Evolutionary conservation across 176 grass and related monocot genomes (phyloP), one percentile per base, ranked within the genome.

Genomic region (Chloris gayana): DNA sequence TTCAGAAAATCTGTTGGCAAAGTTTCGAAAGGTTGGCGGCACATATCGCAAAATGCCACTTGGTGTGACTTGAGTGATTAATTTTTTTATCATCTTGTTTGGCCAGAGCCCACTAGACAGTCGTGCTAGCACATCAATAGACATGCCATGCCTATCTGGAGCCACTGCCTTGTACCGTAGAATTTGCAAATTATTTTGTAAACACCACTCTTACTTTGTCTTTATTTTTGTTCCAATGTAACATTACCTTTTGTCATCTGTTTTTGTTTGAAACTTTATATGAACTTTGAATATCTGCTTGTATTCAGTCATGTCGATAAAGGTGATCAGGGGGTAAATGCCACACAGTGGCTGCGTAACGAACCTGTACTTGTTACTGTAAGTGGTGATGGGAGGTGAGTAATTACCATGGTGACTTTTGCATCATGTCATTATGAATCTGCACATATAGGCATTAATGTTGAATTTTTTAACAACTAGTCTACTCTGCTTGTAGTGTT

Each of bases 311-410:
- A 98, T 93, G 87, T 87, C 85, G 84, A 91, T 37, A 85, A 82
- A 78, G 90, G 86, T 67, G 81, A 95, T 87, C 90, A 95, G 69
- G 88, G 90, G 64, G 96, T 95, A 86, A 95, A 95, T 88, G 84
- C 87, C 30, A 78, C 86, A n/a, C 73, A 74, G 22, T 98, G 96
- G 96, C 54, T 98, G 84, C 92, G 93, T 63, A 84, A 64, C 7
- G 86, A 98, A 80, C 84, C 96, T 62, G 84, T 93, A 47, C 89
- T 98, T 74, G 92, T 95, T 64, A 95, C 92, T 70, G 86, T 82
- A 70, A 98, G 90, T 54, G 86, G 92, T 77, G 92, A 95, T 84
- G 96, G 90, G 57, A 95, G 92, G 92, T 97, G 82, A 82, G 67
- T 77, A 78, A 64, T 73, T 64, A 57, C 19, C 27, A 38, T 61